Evolutionary conservation across 345 rosid genomes (phyloP).

Genomic region (Dovyalis caffra): DNA sequence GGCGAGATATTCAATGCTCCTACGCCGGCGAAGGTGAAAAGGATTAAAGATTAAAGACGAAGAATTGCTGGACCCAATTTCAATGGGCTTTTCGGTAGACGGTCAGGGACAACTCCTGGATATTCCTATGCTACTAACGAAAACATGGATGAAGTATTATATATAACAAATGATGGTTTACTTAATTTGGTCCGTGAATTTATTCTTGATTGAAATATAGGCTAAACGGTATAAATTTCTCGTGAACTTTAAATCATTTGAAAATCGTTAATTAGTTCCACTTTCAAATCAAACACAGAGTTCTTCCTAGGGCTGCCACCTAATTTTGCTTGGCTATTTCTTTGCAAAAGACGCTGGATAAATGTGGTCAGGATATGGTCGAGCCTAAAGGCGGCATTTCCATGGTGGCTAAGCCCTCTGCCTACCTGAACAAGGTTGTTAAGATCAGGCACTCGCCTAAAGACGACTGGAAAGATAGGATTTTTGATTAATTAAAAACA

Average conservation of each 20-base stretch:
- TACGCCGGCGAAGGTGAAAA: slow-evolving; percentile 6
- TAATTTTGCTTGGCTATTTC: background rate
- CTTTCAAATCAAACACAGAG: too few relatives aligned
- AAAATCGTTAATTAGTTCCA: too few relatives aligned
- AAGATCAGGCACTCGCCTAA: slow-evolving; percentile 34
- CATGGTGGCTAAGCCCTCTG: slow-evolving; percentile 80
- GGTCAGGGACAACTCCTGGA: slow-evolving; percentile 77
- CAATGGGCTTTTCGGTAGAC: slow-evolving; percentile 88
- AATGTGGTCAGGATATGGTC: slow-evolving; percentile 85
- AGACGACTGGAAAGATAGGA: slow-evolving; percentile 9
- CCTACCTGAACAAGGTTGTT: slow-evolving; percentile 53
- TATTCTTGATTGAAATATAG: too few relatives aligned
- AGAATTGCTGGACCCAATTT: slow-evolving; percentile 67
- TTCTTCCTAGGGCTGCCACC: background rate
- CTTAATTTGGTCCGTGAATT: too few relatives aligned
- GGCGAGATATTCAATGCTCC: slow-evolving; percentile 34
- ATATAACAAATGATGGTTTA: too few relatives aligned
- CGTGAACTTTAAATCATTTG: too few relatives aligned
- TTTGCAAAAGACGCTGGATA: slow-evolving; percentile 54
- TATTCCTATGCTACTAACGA: slow-evolving; percentile 91
- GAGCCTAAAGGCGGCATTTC: slow-evolving; percentile 68
- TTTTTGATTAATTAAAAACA: too few relatives aligned
- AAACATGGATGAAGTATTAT: slow-evolving; percentile 81
- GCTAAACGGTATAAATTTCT: too few relatives aligned
- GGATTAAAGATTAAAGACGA: background rate